These are phyloP conservation scores for Tripterygium wilfordii DNA, from an alignment of 177 flowering plant genomes.

Conservation along the genomic window DNA sequence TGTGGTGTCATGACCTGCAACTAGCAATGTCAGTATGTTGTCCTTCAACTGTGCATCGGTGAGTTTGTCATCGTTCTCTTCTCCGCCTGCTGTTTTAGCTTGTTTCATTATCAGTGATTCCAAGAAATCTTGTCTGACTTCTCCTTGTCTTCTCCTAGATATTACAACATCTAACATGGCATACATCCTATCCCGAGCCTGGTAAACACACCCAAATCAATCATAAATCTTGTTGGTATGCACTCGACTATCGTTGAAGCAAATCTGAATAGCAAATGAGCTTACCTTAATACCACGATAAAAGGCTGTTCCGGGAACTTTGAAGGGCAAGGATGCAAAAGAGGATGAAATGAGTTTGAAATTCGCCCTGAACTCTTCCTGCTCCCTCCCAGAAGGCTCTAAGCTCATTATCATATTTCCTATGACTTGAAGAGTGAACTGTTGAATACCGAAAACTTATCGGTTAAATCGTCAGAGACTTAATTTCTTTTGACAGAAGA, in stretches of 20 bases:
- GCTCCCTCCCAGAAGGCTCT: slow-evolving; percentile 59
- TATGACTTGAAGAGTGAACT: slow-evolving; percentile 69
- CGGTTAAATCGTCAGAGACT: no score
- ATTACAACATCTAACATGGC: slow-evolving; percentile 49
- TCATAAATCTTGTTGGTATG: no score
- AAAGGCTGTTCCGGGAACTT: slow-evolving; percentile 66
- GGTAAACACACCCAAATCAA: no score
- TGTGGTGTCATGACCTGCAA: slow-evolving; percentile 78
- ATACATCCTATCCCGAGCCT: slow-evolving; percentile 63
- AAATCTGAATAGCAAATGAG: no score
- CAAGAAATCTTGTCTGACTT: slow-evolving; percentile 43
- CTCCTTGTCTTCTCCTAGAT: slow-evolving; percentile 36
- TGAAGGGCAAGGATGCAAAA: slow-evolving; percentile 59
- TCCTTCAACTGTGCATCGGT: slow-evolving; percentile 61
- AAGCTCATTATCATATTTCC: slow-evolving; percentile 68
- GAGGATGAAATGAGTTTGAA: slow-evolving; percentile 60
- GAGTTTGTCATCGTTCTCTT: slow-evolving; percentile 41
- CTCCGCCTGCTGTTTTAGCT: slow-evolving; percentile 23
- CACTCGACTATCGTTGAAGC: no score
- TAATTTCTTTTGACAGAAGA: not conserved
- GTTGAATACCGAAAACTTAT: slow-evolving; percentile 17
- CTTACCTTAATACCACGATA: slow-evolving; percentile 61
- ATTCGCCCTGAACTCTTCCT: slow-evolving; percentile 53
- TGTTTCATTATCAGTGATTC: slow-evolving; percentile 47
- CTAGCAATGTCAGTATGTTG: slow-evolving; percentile 52